phyloP scores from a whole-genome alignment of 139 green algal species.

The Eudorina sp. region DNA sequence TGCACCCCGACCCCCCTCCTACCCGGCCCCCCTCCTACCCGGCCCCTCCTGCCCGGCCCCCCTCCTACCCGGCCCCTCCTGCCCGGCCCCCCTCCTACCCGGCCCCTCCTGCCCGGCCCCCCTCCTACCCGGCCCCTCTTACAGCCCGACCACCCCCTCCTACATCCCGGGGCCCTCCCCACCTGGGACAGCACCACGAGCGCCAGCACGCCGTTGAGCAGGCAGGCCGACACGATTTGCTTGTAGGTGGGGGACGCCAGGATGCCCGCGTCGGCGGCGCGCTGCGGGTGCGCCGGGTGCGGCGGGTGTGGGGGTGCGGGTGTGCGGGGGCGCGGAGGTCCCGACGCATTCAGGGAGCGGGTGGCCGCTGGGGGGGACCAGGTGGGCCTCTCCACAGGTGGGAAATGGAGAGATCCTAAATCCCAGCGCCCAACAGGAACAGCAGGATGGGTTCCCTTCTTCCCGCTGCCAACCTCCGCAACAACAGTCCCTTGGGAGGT shows the following conservation, averaged over 20 bases:
- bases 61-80: no score
- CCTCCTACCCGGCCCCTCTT: neutral
- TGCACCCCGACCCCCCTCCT: neutral
- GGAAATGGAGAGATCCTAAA: no score
- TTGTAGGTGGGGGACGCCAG: conserved; percentile 29
- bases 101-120: no score
- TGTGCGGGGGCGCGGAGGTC: no score
- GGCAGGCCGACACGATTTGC: conserved; percentile 36
- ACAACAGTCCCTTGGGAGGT: no score
- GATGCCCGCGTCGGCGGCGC: conserved; percentile 16
- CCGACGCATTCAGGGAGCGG: no score
- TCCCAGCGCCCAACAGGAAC: no score
- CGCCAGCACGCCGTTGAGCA: conserved; percentile 6
- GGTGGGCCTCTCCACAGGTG: no score
- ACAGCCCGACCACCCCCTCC: neutral
- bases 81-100: no score
- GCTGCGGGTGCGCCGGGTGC: neutral
- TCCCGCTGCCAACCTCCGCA: no score
- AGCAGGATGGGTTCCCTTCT: no score
- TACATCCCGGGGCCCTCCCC: neutral
- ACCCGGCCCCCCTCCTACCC: neutral
- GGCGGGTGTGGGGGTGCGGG: neutral
- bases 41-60: neutral
- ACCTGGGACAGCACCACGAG: conserved; percentile 44
- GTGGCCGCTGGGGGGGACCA: no score